A percentile compares a stretch with the other conserved stretches of the same genome.
Conservation (phyloP, 2,329 filamentous ascomycete species). For the Fusarium algeriense region DNA sequence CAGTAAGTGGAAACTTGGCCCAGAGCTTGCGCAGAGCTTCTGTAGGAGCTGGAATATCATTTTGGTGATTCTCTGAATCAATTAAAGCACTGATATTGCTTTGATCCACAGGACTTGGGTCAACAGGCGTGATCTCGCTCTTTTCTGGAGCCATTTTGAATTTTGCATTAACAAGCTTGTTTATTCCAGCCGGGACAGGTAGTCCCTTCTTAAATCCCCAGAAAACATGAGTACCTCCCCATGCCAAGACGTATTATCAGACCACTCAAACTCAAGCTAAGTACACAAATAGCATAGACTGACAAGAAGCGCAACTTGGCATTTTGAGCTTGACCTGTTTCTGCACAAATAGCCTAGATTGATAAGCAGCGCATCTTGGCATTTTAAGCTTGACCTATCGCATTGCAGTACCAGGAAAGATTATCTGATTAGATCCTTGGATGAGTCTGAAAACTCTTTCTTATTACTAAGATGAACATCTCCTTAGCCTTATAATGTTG, state of each 20-base stretch:
- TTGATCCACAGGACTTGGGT: neutral
- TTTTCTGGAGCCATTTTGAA: neutral
- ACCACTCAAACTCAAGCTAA: neutral
- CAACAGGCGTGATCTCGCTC: neutral
- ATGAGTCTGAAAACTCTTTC: no score
- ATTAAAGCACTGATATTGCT: neutral
- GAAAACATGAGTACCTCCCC: no score
- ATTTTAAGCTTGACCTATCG: neutral
- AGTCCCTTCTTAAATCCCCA: neutral
- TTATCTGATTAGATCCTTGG: neutral
- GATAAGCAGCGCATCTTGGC: neutral
- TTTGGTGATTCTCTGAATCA: neutral
- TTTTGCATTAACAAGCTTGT: neutral
- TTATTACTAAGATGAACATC: rapidly evolving
- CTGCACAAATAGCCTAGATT: neutral
- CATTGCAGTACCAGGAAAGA: neutral
- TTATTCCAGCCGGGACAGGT: no score
- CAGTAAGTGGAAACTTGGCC: neutral
- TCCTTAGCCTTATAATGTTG: neutral
- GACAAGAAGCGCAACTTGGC: no score
- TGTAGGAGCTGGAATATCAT: neutral
- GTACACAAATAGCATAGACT: neutral
- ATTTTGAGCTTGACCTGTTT: no score
- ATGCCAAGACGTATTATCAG: neutral
- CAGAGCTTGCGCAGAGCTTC: neutral